Evolutionary conservation across 352 stramenopile genomes (phyloP), one percentile per base, ranked within the genome.

Genomic region (Phytophthora nicotianae): DNA sequence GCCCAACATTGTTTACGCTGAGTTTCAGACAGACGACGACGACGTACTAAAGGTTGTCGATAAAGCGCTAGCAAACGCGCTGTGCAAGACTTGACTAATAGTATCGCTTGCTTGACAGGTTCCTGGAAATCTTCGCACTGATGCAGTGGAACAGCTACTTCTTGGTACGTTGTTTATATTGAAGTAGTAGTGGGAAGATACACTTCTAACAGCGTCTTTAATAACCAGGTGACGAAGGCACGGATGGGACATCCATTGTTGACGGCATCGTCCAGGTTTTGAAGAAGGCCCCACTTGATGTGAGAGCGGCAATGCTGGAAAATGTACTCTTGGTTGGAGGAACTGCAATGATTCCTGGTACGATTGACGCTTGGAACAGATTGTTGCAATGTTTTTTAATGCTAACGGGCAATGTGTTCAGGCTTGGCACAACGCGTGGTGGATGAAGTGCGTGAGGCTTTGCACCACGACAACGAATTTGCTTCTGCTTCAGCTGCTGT

Each of bases 291-390:
- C 85, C 87, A 0, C 50, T 96, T 24, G 87, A 96, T 51, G 71
- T 90, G 20, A 76, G 83, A 38, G 65, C 68, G 0, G 70, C 82
- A 11, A 79, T 92, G 72, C 61, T 88, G n/a, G 72, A 84, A 43
- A 94, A 90, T 51, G 35, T 96, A n/a, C 54, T 96, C 6, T 69
- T 92, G 13, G 63, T 93, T 20, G 87, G 87, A 23, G 87, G 87
- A 37, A 79, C 75, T 3, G 72, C 79, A 32, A 96, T 96, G 87
- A 72, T 96, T 52, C 83, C 84, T 53, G 83, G 83, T 88, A 71
- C 33, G 49, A 27, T 46, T 24, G 7, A 38, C 17, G 14, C 37
- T n/a, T 27, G 20, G 0, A 35, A 26, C 3, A 17, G 10, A 19
- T 11, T 5, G 8, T 19, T 50, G 10, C 11, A 46, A 5, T 33